Evolutionary conservation across 2,329 filamentous ascomycete species (phyloP).

Genomic region (Ceratocystis destructans): DNA sequence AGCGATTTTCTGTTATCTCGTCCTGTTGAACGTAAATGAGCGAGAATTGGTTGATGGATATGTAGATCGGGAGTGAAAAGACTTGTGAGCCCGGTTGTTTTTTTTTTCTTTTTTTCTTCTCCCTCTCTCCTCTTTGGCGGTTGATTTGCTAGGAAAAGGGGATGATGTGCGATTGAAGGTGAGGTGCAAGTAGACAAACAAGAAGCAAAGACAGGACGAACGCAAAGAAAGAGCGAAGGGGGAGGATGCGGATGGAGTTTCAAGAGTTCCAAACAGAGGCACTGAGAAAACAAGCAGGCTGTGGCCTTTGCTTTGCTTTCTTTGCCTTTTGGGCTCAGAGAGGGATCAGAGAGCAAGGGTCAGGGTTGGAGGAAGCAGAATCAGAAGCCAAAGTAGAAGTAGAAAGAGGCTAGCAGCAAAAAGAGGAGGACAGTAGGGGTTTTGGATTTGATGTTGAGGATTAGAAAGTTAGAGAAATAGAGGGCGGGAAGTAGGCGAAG

Average conservation of each 20-base stretch:
- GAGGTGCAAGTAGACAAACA: conserved; percentile 4
- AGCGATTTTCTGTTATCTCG: conserved; percentile 15
- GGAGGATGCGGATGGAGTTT: conserved; percentile 4
- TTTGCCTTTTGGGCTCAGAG: not conserved
- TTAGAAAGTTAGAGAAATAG: not conserved
- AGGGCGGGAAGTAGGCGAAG: not conserved
- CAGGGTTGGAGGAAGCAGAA: conserved; percentile 1
- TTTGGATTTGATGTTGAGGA: not conserved
- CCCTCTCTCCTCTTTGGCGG: not conserved
- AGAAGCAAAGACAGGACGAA: conserved; percentile 6
- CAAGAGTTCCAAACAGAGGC: not conserved
- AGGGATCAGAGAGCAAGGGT: not conserved
- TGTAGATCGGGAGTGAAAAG: too few species aligned
- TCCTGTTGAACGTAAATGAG: not conserved
- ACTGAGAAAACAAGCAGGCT: conserved; percentile 3
- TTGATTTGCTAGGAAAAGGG: conserved; percentile 3
- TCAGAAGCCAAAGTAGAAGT: not conserved
- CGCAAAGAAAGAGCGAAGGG: conserved; percentile 4
- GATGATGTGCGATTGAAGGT: conserved; percentile 6
- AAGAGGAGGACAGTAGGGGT: not conserved
- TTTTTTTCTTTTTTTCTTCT: not conserved
- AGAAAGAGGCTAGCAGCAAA: not conserved
- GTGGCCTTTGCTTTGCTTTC: too few species aligned
- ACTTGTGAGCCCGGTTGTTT: not conserved
- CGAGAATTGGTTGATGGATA: not conserved